These are phyloP conservation scores for Arabidopsis thaliana DNA, from an alignment of 345 rosid species.

Conservation along the genomic window DNA sequence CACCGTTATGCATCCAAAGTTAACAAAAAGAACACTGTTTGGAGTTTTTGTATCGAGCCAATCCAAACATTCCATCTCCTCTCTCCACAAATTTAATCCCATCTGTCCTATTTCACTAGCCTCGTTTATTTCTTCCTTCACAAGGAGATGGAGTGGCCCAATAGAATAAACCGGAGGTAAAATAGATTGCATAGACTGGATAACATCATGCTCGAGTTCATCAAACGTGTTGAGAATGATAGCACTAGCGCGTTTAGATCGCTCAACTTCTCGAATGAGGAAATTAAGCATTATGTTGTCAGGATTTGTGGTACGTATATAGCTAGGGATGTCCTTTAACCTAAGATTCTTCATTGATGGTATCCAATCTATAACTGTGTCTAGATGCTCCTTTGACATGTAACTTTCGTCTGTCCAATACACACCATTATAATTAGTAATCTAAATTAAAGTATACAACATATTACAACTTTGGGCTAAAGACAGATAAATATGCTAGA, in stretches of 20 bases:
- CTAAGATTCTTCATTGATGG: constrained; percentile 46
- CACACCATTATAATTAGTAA: constrained; percentile 16
- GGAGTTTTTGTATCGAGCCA: constrained; percentile 43
- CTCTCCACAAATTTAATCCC: constrained; percentile 43
- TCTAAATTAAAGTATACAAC: no score
- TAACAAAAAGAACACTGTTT: constrained; percentile 39
- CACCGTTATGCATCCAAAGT: constrained; percentile 39
- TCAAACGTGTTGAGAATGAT: constrained; percentile 51
- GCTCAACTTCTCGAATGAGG: constrained; percentile 12
- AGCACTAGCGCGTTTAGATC: constrained; percentile 40
- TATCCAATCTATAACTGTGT: constrained; percentile 50
- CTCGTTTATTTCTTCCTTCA: not conserved
- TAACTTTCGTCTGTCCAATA: constrained; percentile 43
- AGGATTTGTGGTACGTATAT: constrained; percentile 44
- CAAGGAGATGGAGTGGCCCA: constrained; percentile 36
- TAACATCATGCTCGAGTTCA: constrained; percentile 41
- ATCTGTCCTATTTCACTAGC: not conserved
- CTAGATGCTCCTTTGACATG: constrained; percentile 45
- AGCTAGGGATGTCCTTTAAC: constrained; percentile 50
- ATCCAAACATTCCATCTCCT: constrained; percentile 37
- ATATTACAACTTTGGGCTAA: no score
- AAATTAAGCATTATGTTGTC: constrained; percentile 46
- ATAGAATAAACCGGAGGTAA: constrained; percentile 45
- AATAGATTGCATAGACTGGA: constrained; percentile 29
- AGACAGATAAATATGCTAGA: no score